Evolutionary conservation across 805 yeast species (phyloP).

Genomic region (Lachancea lanzarotensis): DNA sequence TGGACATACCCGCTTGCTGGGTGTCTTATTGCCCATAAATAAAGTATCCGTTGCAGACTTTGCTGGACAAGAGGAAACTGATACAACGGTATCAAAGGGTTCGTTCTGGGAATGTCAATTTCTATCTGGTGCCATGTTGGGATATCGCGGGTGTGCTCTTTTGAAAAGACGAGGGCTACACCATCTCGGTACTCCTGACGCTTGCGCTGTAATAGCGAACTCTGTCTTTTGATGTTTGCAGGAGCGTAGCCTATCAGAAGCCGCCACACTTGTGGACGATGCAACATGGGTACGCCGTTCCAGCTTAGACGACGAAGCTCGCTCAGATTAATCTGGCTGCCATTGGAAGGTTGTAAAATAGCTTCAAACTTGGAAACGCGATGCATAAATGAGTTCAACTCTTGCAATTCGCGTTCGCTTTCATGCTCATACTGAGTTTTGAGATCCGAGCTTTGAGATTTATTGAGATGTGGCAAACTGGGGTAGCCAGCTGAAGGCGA

Average conservation of each 20-base stretch:
- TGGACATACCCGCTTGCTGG: constrained; percentile 98
- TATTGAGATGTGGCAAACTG: constrained; percentile 25
- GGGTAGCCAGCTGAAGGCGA: constrained; percentile 20
- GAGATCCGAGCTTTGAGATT: constrained; percentile 16
- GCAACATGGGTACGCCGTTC: constrained; percentile 85
- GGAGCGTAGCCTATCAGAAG: constrained; percentile 85
- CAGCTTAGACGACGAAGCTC: constrained; percentile 77
- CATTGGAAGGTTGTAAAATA: constrained; percentile 44
- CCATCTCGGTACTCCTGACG: constrained; percentile 82
- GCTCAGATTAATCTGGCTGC: constrained; percentile 52
- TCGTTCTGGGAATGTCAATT: constrained; percentile 91
- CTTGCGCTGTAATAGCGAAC: constrained; percentile 62
- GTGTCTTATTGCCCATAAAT: constrained; percentile 92
- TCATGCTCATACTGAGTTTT: constrained; percentile 24
- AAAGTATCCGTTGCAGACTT: constrained; percentile 72
- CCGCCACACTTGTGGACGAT: constrained; percentile 87
- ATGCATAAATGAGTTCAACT: constrained; percentile 51
- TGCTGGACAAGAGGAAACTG: constrained; percentile 63
- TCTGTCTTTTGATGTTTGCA: constrained; percentile 71
- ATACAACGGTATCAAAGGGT: constrained; percentile 75
- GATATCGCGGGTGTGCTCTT: constrained; percentile 53
- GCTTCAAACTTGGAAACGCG: constrained; percentile 62
- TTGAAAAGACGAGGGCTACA: constrained; percentile 51
- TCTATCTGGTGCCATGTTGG: constrained; percentile 92
- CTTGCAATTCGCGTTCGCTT: constrained; percentile 32